Evolutionary conservation across 2,329 filamentous ascomycete species (phyloP).

Genomic region (Colletotrichum siamense): DNA sequence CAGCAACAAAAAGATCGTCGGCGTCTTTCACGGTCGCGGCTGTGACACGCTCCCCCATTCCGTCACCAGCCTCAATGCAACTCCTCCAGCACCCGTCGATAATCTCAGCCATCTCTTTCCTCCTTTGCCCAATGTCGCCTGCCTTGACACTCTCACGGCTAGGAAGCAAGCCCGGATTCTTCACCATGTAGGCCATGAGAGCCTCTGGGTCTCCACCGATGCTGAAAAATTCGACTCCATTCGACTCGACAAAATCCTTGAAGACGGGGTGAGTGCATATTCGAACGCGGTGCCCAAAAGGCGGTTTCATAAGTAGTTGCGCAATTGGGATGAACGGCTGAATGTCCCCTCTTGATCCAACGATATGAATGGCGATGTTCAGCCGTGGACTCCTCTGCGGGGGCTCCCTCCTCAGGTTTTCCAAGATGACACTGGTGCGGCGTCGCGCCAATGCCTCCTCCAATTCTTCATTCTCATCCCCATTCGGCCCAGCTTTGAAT

Average conservation of each 20-base stretch:
- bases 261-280: conserved; percentile 62
- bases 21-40: conserved; percentile 29
- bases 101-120: conserved; percentile 42
- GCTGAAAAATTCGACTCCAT: conserved; percentile 61
- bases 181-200: conserved; percentile 48
- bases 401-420: conserved; percentile 3
- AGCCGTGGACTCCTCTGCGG: conserved; percentile 25
- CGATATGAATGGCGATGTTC: conserved; percentile 37
- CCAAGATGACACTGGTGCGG: not conserved
- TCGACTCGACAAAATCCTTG: conserved; percentile 54
- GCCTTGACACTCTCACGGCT: conserved; percentile 37
- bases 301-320: conserved; percentile 38
- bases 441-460: not conserved
- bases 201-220: conserved; percentile 62
- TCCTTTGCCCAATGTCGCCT: conserved; percentile 39
- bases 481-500: not conserved
- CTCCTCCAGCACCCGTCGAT: conserved; percentile 40
- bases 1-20: conserved; percentile 53
- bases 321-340: conserved; percentile 67
- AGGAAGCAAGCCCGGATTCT: conserved; percentile 43
- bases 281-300: conserved; percentile 58
- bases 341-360: conserved; percentile 32
- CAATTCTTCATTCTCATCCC: not conserved
- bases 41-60: conserved; percentile 30
- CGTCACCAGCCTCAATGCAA: conserved; percentile 41